Conservation (phyloP, 345 rosid genomes). For the Eucalyptus curtisii region DNA sequence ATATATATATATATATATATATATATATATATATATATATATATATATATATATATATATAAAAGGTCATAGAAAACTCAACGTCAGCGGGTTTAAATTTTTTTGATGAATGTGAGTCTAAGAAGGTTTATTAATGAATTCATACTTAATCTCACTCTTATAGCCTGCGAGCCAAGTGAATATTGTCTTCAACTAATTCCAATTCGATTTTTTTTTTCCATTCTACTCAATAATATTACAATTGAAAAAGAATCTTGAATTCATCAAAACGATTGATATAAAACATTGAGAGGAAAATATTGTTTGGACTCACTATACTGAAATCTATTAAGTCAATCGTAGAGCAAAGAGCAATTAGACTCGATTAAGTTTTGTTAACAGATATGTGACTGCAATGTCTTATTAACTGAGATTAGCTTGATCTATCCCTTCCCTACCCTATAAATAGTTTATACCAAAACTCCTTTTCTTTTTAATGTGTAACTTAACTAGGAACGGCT, state of each 20-base stretch:
- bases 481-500: not conserved
- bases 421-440: not conserved
- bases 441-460: not conserved
- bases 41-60: too few relatives aligned
- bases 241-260: not conserved
- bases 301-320: not conserved
- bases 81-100: not conserved
- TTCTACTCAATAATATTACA: not conserved
- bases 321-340: not conserved
- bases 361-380: too few relatives aligned
- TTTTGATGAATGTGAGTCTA: not conserved
- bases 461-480: not conserved
- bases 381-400: not conserved
- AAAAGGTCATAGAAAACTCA: too few relatives aligned
- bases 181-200: not conserved
- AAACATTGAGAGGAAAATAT: not conserved
- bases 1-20: too few relatives aligned
- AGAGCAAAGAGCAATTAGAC: not conserved
- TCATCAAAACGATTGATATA: accelerated
- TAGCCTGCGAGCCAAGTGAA: not conserved
- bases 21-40: too few relatives aligned
- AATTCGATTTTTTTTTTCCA: not conserved
- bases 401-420: not conserved
- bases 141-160: not conserved
- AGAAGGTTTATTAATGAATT: not conserved